These are phyloP conservation scores for Arachnopeziza araneosa DNA, from an alignment of 2,329 filamentous ascomycete species.

Conservation along the genomic window DNA sequence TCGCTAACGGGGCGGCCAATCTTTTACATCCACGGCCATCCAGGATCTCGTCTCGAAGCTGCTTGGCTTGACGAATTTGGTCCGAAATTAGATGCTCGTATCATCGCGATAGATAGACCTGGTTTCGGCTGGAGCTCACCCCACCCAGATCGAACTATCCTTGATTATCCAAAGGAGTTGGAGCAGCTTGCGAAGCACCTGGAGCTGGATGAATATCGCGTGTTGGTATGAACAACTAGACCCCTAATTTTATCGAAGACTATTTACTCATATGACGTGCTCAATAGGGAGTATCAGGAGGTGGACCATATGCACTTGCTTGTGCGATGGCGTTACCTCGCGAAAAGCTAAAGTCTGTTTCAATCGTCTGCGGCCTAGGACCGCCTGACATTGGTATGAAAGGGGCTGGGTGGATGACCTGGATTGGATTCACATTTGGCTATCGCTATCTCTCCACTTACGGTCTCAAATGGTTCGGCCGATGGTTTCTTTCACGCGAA, in stretches of 20 bases:
- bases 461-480: too few species aligned
- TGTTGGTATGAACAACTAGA: constrained; percentile 16
- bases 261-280: too few species aligned
- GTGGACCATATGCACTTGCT: constrained; percentile 42
- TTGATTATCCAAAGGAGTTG: constrained; percentile 39
- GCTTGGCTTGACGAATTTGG: constrained; percentile 26
- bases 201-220: constrained; percentile 23
- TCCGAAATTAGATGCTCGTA: constrained; percentile 24
- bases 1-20: constrained; percentile 12
- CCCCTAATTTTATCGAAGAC: too few species aligned
- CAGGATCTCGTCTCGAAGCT: constrained; percentile 37
- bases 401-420: constrained; percentile 18
- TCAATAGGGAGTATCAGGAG: constrained; percentile 36
- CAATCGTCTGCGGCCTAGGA: constrained; percentile 27
- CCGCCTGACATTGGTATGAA: constrained; percentile 33
- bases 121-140: constrained; percentile 37
- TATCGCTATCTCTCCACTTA: constrained; percentile 30
- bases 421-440: constrained; percentile 8
- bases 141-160: constrained; percentile 22
- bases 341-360: constrained; percentile 5
- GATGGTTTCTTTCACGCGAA: constrained; percentile 27
- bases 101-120: constrained; percentile 38
- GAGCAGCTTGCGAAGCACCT: constrained; percentile 36
- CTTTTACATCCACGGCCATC: constrained; percentile 39
- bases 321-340: constrained; percentile 34